A percentile compares a stretch with the other conserved stretches of the same genome.
These are phyloP conservation scores for Raffaelea arxii DNA, from an alignment of 2,329 filamentous ascomycete genomes.

Conservation along the genomic window DNA sequence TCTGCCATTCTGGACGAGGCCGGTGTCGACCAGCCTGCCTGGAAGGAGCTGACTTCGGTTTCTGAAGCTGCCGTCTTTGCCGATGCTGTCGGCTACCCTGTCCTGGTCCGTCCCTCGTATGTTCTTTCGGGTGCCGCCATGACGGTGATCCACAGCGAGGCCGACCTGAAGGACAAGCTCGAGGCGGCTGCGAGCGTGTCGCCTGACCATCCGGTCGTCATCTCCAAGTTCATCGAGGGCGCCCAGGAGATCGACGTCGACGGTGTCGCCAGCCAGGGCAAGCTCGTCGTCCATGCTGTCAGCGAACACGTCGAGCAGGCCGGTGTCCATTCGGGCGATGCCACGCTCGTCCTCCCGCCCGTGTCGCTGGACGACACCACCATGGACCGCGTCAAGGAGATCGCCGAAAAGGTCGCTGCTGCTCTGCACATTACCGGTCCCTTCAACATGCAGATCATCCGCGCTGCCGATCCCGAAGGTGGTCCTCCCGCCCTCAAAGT, in stretches of 20 bases:
- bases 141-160: slow-evolving; percentile 85
- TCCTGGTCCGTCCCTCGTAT: slow-evolving; percentile 89
- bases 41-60: slow-evolving; percentile 93
- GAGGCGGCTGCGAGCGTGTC: slow-evolving; percentile 83
- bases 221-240: slow-evolving; percentile 96
- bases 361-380: slow-evolving; percentile 65
- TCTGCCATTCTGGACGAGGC: slow-evolving; percentile 95
- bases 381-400: slow-evolving; percentile 85
- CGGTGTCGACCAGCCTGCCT: slow-evolving; percentile 90
- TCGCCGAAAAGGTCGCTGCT: slow-evolving; percentile 90
- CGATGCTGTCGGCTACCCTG: slow-evolving; percentile 77
- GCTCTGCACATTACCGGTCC: slow-evolving; percentile 96
- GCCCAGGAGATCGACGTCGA: slow-evolving; percentile 96
- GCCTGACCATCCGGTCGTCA: slow-evolving; percentile 94
- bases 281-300: slow-evolving; percentile 83
- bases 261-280: slow-evolving; percentile 76
- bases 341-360: slow-evolving; percentile 86
- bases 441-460: slow-evolving; percentile 99
- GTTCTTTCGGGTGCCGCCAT: slow-evolving; percentile 96
- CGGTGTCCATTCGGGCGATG: slow-evolving; percentile 96
- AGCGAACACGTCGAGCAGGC: slow-evolving; percentile 95
- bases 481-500: slow-evolving; percentile 84
- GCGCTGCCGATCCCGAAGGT: slow-evolving; percentile 84
- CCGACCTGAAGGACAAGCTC: slow-evolving; percentile 91
- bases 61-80: slow-evolving; percentile 82